These are phyloP conservation scores for Lactifluus pinguis DNA, from an alignment of 768 basidiomycete genomes.

Conservation along the genomic window DNA sequence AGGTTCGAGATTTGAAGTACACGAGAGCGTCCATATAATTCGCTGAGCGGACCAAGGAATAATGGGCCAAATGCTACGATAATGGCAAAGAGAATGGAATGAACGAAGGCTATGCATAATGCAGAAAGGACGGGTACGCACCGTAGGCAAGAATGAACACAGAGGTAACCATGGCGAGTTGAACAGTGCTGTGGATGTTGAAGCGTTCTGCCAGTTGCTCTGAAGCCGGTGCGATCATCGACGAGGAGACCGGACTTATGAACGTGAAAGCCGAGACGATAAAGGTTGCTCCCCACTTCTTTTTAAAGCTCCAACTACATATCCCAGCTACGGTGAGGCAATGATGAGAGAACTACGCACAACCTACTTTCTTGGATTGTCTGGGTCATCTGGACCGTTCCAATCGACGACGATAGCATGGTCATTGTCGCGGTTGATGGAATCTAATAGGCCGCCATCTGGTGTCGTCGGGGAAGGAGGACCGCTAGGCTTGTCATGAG, in stretches of 20 bases:
- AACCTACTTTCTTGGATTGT: constrained; percentile 12
- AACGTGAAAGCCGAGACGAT: constrained; percentile 59
- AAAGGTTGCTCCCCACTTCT: constrained; percentile 33
- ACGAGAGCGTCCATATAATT: constrained; percentile 58
- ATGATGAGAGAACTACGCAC: neutral
- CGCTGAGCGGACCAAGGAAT: constrained; percentile 52
- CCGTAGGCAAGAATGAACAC: constrained; percentile 51
- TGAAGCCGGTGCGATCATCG: constrained; percentile 64
- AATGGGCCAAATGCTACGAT: constrained; percentile 40
- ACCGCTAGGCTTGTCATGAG: neutral
- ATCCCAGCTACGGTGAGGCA: neutral
- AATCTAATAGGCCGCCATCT: neutral
- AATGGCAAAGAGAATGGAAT: neutral
- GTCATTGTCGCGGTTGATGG: neutral
- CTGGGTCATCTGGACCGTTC: constrained; percentile 14
- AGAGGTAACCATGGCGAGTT: constrained; percentile 45
- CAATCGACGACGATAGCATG: constrained; percentile 5
- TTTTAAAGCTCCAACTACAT: constrained; percentile 8
- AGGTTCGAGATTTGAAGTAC: constrained; percentile 58
- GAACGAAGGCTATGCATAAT: neutral
- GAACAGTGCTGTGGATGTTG: constrained; percentile 39
- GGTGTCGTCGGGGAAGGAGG: neutral
- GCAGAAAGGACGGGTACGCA: constrained; percentile 21
- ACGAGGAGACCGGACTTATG: constrained; percentile 58
- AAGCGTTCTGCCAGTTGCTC: constrained; percentile 43